Conservation (phyloP, 495 filamentous ascomycete genomes). For the Xylaria intraflava region DNA sequence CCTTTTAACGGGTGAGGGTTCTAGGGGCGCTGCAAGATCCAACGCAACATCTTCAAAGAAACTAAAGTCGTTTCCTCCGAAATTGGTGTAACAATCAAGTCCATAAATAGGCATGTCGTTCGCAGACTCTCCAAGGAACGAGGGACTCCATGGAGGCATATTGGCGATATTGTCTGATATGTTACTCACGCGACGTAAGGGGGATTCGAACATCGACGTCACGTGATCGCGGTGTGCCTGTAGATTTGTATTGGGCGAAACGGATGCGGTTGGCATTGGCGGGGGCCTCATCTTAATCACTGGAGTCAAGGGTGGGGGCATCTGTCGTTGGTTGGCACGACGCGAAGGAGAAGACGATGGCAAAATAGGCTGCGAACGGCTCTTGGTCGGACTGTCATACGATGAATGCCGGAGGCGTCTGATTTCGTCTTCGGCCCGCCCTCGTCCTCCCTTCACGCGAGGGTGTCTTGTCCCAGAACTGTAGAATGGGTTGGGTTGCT, state of each 20-base stretch:
- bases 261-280: slow-evolving; percentile 72
- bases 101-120: not conserved
- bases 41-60: slow-evolving; percentile 61
- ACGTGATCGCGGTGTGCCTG: slow-evolving; percentile 84
- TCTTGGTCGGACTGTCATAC: slow-evolving; percentile 81
- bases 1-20: slow-evolving; percentile 70
- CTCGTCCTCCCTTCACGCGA: slow-evolving; percentile 77
- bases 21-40: slow-evolving; percentile 44
- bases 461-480: slow-evolving; percentile 72
- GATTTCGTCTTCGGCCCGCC: slow-evolving; percentile 90
- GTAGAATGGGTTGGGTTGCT: slow-evolving; percentile 54
- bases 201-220: slow-evolving; percentile 81
- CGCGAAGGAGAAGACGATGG: slow-evolving; percentile 55
- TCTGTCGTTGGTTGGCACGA: slow-evolving; percentile 51
- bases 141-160: slow-evolving; percentile 62
- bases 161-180: slow-evolving; percentile 41
- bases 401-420: slow-evolving; percentile 87
- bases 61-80: slow-evolving; percentile 49
- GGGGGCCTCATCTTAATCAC: slow-evolving; percentile 80
- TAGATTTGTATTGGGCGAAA: slow-evolving; percentile 93
- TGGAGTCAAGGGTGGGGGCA: slow-evolving; percentile 78
- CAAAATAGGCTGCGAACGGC: slow-evolving; percentile 37
- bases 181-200: slow-evolving; percentile 63
- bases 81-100: not conserved
- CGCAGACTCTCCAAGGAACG: slow-evolving; percentile 44